A percentile compares a stretch with the other conserved stretches of the same genome.
Evolutionary conservation across 495 filamentous ascomycete genomes (phyloP).

Genomic region (Tuber melanosporum): DNA sequence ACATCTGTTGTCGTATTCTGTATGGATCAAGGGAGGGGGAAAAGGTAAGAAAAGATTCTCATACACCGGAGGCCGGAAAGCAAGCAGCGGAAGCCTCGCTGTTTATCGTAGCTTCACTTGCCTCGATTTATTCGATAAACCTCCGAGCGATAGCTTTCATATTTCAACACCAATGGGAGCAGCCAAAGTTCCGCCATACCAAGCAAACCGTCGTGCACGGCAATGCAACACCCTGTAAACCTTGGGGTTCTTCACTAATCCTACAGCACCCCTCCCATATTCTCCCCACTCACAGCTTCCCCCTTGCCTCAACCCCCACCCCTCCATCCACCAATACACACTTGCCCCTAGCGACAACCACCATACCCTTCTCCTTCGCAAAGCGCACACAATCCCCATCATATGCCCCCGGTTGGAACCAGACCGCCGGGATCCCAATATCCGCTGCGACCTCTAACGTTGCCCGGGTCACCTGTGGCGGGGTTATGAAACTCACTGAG

Average conservation of each 20-base stretch:
- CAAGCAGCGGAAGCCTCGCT: background rate
- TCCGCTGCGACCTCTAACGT: conserved; percentile 73
- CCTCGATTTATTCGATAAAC: background rate
- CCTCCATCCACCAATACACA: conserved; percentile 91
- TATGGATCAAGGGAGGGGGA: too few relatives aligned
- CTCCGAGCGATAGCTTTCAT: background rate
- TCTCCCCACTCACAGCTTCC: conserved; percentile 43
- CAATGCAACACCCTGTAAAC: background rate
- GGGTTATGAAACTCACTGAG: conserved; percentile 80
- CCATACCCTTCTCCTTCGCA: conserved; percentile 51
- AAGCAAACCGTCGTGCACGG: background rate
- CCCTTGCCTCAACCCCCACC: conserved; percentile 56
- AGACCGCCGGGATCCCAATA: conserved; percentile 72
- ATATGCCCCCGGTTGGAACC: conserved; percentile 87
- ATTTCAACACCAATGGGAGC: background rate
- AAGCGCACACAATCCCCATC: conserved; percentile 64
- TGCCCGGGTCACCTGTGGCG: conserved; percentile 61
- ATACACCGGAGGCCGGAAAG: background rate
- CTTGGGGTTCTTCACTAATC: background rate
- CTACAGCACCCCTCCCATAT: background rate
- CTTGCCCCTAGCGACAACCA: conserved; percentile 66
- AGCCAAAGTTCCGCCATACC: background rate
- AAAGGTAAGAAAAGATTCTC: too few relatives aligned
- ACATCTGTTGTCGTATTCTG: too few relatives aligned
- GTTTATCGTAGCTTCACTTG: background rate